phyloP scores from a whole-genome alignment of 2,329 filamentous ascomycete species.

The Tolypocladium ophioglossoides region DNA sequence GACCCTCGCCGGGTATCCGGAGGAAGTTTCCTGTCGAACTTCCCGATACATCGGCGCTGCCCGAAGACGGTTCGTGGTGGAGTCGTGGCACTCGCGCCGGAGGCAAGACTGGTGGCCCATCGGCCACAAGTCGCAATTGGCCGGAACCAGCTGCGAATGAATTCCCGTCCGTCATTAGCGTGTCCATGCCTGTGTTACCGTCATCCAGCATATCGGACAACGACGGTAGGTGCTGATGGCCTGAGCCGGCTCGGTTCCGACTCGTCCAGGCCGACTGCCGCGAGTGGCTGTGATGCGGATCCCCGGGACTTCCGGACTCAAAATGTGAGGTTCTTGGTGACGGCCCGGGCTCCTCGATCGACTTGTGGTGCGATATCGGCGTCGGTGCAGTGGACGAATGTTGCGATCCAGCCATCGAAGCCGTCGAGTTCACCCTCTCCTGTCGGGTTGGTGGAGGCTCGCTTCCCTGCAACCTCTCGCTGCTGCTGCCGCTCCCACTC shows the following conservation, averaged over 20 bases:
- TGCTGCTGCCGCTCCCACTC: slow-evolving; percentile 36
- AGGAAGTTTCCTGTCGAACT: slow-evolving; percentile 23
- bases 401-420: slow-evolving; percentile 34
- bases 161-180: slow-evolving; percentile 6
- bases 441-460: slow-evolving; percentile 36
- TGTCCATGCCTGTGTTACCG: slow-evolving; percentile 10
- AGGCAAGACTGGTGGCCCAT: slow-evolving; percentile 16
- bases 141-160: background rate
- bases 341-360: slow-evolving; percentile 30
- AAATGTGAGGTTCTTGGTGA: slow-evolving; percentile 31
- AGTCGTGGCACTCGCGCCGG: slow-evolving; percentile 24
- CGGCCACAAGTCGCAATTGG: slow-evolving; percentile 12
- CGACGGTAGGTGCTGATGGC: slow-evolving; percentile 31
- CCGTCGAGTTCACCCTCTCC: slow-evolving; percentile 36
- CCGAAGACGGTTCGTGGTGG: slow-evolving; percentile 35
- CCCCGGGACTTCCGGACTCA: slow-evolving; percentile 20
- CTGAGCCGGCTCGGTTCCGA: slow-evolving; percentile 6
- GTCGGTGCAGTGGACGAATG: slow-evolving; percentile 28
- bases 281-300: slow-evolving; percentile 15
- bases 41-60: slow-evolving; percentile 29
- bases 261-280: slow-evolving; percentile 14
- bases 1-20: slow-evolving; percentile 37
- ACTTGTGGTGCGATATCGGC: slow-evolving; percentile 22
- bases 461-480: slow-evolving; percentile 35
- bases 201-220: slow-evolving; percentile 37